These are phyloP conservation scores for Sordaria brevicollis DNA, from an alignment of 495 filamentous ascomycete genomes.

Conservation along the genomic window DNA sequence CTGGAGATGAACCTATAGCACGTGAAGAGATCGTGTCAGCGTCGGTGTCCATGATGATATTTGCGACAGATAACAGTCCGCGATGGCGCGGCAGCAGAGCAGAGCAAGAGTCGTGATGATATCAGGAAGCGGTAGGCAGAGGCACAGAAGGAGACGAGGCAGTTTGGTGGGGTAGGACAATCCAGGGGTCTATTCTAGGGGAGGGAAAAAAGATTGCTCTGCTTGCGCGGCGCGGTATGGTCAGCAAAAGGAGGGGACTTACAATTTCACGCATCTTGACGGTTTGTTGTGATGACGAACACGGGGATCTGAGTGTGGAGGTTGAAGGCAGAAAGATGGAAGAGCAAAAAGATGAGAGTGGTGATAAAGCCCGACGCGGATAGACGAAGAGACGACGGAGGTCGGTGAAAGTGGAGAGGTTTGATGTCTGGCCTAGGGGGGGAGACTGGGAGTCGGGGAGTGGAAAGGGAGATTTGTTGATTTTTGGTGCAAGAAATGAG, in stretches of 20 bases:
- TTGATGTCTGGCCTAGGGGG: slow-evolving; percentile 1
- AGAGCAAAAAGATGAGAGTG: neutral
- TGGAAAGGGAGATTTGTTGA: slow-evolving; percentile 23
- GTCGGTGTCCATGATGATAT: slow-evolving; percentile 2
- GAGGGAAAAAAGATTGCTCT: neutral
- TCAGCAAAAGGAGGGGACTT: slow-evolving; percentile 38
- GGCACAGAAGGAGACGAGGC: neutral
- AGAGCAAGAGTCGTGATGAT: neutral
- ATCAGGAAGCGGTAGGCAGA: neutral
- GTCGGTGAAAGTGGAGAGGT: slow-evolving; percentile 17
- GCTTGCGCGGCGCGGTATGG: neutral
- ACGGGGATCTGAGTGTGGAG: slow-evolving; percentile 18
- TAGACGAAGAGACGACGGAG: slow-evolving; percentile 9
- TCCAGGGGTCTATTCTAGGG: neutral
- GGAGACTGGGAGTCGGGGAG: neutral
- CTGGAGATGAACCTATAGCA: slow-evolving; percentile 87
- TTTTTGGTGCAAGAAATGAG: slow-evolving; percentile 28
- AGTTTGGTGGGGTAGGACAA: neutral
- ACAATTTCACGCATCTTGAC: slow-evolving; percentile 90
- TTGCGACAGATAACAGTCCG: neutral
- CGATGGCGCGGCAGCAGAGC: neutral
- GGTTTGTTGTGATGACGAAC: slow-evolving; percentile 21
- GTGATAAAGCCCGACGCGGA: slow-evolving; percentile 1
- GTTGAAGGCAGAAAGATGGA: slow-evolving; percentile 5
- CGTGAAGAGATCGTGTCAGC: slow-evolving; percentile 25